phyloP scores from a whole-genome alignment of 192 early-diverging fungal species.

The Podila epicladia region DNA sequence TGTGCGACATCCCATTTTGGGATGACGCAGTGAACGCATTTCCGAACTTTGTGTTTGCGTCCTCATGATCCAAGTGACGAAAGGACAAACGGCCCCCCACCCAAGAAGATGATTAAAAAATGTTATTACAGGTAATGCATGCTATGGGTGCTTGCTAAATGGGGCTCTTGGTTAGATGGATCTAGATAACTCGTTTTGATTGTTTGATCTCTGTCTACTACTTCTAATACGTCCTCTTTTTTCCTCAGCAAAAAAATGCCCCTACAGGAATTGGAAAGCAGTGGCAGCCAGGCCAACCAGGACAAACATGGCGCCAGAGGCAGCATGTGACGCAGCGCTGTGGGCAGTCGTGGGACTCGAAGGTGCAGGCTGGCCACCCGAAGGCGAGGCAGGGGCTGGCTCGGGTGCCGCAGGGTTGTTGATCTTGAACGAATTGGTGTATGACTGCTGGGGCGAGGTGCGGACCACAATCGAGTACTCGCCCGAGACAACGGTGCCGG shows the following conservation, averaged over 20 bases:
- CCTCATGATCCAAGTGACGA: too few relatives aligned
- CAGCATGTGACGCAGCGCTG: not conserved
- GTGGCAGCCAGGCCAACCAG: conserved; percentile 13
- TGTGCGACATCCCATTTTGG: too few relatives aligned
- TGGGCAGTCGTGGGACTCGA: not conserved
- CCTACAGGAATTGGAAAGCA: conserved; percentile 22
- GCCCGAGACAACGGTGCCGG: conserved; percentile 27
- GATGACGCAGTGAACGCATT: too few relatives aligned
- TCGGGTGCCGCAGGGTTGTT: conserved; percentile 30
- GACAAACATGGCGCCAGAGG: conserved; percentile 19
- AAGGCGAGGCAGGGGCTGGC: not conserved
- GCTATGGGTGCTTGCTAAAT: too few relatives aligned
- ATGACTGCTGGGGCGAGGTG: conserved; percentile 40
- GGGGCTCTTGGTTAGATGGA: too few relatives aligned
- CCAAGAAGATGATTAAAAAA: too few relatives aligned
- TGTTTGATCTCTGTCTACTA: too few relatives aligned
- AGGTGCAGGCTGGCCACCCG: not conserved
- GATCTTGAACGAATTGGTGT: conserved; percentile 45
- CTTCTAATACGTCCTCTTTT: not conserved
- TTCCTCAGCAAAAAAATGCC: not conserved
- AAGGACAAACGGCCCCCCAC: too few relatives aligned
- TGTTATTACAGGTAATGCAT: too few relatives aligned
- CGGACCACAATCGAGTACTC: conserved; percentile 44
- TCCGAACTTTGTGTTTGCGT: too few relatives aligned
- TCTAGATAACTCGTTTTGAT: too few relatives aligned